Base-by-base conservation (phyloP, 2,329 filamentous ascomycete species). In the Phyllosticta paracitricarpa region DNA sequence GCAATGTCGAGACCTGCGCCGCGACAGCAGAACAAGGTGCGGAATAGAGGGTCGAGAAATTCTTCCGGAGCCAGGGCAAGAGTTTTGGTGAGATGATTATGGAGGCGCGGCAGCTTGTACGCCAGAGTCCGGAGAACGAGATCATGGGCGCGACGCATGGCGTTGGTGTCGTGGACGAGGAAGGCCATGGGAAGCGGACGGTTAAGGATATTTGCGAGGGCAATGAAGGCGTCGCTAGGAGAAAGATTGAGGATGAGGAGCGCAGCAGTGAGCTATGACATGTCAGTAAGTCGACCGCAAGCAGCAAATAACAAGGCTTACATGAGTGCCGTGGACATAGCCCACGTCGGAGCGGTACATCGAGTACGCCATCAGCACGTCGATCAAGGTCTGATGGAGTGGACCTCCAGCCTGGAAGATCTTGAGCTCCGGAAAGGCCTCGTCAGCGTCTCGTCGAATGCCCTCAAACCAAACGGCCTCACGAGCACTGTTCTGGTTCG, bases 311-410 rank as follows among this genome's bases (percentile, higher is more conserved):
- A 33, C 52, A 28, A 56, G 33, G 80, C 87, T 79, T 73, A 89
- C 86, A 70, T 91, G 89, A 66, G 87, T 89, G 59, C 89, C 88
- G 64, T 82, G 80, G 62, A 89, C 81, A 68, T 91, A 91, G 64
- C 89, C 88, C 68, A 93, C 88, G 70, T 94, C 89, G 66, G 85
- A 87, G 63, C 89, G 82, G 73, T 94, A 94, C 83, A 91, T 88
- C 60, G 86, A 81, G 73, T 93, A 93, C 6, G 89, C 90, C 68
- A 85, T 85, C 63, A 93, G 78, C 9, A 94, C 84, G 69, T 93
- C 85, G 19, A 88, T 77, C 30, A 94, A 77, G 48, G 82, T 79
- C 62, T 84, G 78, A 69, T 92, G 84, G 10, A 92, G 76, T 1
- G 89, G 88, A 0, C 83, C 85, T 76, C 78, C 82, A 5, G 78